Base-by-base conservation (phyloP, 331 rosid genomes). In the Acacia pycnantha region DNA sequence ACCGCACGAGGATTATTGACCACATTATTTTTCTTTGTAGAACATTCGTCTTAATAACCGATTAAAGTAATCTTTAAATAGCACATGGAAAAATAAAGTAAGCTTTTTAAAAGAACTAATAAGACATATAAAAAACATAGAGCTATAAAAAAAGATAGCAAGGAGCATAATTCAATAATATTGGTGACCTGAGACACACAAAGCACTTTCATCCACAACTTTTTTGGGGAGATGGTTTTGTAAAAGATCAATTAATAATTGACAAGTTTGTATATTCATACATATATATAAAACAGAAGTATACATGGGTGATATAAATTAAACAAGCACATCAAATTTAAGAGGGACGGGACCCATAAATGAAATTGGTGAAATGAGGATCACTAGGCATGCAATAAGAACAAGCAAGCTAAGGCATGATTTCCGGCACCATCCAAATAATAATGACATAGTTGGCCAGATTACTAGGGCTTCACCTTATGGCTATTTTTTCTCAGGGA, bases 331-430 rank as follows among this genome's bases (percentile, higher is more conserved):
- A 62, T 51, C 14, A 73, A 50, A 50, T 50, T 72, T 37, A 77
- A 47, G 50, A 50, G 70, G 70, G 82, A 53, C 61, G 73, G 77
- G 79, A 47, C 65, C 72, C 62, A 31, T n/a, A 46, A 31, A 58
- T 29, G 62, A 7, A 64, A 26, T 72, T 79, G 85, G 81, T 82
- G 79, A 86, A 84, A 82, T 82, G 62, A 84, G 82, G 70, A 81
- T 79, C 35, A 74, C 77, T 64, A 41, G 22, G 80, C 22, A 41
- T 18, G 80, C 22, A 62, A 61, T 33, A 27, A 26, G 48, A 81
- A 26, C 72, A 66, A 58, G 27, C 2, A 54, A n/a, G n/a, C n/a
- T n/a, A n/a, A 15, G 50, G 82, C 58, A 56, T 75, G 61, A 83
- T 72, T 77, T 73, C 82, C 76, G 67, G 85, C 79, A 81, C 35